Percentiles rank a stretch among this genome's conserved stretches.
phyloP scores from a whole-genome alignment of 1,284 basidiomycete genomes.

The Hypsizygus ulmarius region DNA sequence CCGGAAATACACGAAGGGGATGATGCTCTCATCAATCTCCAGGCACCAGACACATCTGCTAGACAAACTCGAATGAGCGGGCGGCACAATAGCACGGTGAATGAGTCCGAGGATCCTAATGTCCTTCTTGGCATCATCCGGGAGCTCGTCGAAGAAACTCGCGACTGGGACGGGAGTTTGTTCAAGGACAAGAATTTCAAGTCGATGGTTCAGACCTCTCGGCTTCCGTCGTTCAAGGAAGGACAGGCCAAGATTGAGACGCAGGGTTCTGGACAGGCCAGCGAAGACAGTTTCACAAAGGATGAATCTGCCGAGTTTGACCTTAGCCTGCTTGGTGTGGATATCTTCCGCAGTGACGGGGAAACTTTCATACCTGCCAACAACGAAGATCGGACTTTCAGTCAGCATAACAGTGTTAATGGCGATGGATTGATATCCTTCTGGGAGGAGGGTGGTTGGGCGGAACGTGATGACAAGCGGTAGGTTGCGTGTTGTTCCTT shows the following conservation, averaged over 20 bases:
- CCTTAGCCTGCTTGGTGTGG: conserved; percentile 15
- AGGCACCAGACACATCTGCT: neutral
- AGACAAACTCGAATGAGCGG: neutral
- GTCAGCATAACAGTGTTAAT: neutral
- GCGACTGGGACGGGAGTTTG: conserved; percentile 44
- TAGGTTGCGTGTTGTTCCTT: neutral
- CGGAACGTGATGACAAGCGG: conserved; percentile 6
- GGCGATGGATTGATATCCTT: conserved; percentile 5
- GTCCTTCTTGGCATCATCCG: conserved; percentile 40
- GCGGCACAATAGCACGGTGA: neutral
- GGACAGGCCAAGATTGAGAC: neutral
- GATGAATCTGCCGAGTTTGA: conserved; percentile 16
- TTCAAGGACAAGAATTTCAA: conserved; percentile 46
- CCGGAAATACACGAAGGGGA: neutral
- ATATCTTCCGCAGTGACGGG: conserved; percentile 15
- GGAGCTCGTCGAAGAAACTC: conserved; percentile 46
- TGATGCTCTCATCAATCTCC: neutral
- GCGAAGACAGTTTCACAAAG: neutral
- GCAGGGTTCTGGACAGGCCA: neutral
- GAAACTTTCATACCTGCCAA: conserved; percentile 9
- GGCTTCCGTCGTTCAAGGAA: conserved; percentile 12
- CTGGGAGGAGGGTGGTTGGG: conserved; percentile 8
- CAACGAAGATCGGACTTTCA: conserved; percentile 1
- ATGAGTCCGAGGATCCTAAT: conserved; percentile 25
- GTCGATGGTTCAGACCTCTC: conserved; percentile 37